Percentiles rank a stretch among this genome's conserved stretches.
These are phyloP conservation scores for Rutstroemia sp. DNA, from an alignment of 2,329 filamentous ascomycete genomes.

Conservation along the genomic window DNA sequence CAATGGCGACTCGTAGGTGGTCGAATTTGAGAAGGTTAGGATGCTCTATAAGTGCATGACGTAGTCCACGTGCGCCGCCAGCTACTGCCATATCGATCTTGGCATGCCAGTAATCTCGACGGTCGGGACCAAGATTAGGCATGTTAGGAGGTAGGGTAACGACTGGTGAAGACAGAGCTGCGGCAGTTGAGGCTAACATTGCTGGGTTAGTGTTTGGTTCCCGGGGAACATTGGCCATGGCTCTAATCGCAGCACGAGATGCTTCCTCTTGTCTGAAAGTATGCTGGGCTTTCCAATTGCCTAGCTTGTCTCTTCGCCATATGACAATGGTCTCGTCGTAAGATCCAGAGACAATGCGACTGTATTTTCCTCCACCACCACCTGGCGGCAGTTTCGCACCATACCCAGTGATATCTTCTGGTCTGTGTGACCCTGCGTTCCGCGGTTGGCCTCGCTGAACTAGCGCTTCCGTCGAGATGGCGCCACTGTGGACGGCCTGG, in stretches of 20 bases:
- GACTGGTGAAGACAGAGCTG: not conserved
- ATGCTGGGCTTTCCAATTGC: constrained; percentile 75
- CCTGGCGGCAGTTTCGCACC: constrained; percentile 86
- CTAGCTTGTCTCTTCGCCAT: constrained; percentile 81
- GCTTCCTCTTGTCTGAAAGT: constrained; percentile 69
- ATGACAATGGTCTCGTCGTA: constrained; percentile 96
- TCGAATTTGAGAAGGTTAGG: constrained; percentile 20
- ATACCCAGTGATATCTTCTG: constrained; percentile 68
- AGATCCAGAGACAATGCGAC: constrained; percentile 91
- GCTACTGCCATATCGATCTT: constrained; percentile 48
- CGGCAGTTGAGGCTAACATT: not conserved
- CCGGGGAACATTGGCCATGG: not conserved
- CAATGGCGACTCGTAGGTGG: constrained; percentile 15
- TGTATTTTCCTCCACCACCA: constrained; percentile 81
- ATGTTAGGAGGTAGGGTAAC: not conserved
- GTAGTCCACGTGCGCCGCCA: constrained; percentile 39
- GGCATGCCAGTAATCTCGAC: constrained; percentile 35
- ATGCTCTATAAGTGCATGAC: constrained; percentile 18
- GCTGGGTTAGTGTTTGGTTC: not conserved
- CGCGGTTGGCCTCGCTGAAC: constrained; percentile 32
- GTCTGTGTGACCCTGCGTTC: constrained; percentile 61
- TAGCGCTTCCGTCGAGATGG: constrained; percentile 27
- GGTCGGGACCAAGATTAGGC: constrained; percentile 27
- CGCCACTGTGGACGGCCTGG: constrained; percentile 46
- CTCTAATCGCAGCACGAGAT: constrained; percentile 38